Base-by-base conservation (phyloP, 495 filamentous ascomycete genomes). In the Daldinia childiae region DNA sequence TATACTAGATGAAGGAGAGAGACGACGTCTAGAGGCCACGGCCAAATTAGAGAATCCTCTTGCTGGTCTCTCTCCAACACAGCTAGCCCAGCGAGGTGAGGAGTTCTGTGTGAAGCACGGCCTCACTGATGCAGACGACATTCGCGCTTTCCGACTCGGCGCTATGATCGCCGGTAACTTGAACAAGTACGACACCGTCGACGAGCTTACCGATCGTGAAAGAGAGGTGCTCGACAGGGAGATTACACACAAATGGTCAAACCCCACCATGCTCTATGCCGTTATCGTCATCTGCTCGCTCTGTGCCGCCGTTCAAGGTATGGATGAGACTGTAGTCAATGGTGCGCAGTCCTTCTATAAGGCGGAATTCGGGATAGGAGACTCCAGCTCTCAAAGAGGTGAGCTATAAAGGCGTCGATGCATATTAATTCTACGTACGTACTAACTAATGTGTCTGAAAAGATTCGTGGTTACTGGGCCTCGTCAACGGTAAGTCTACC, bases 251-350 rank as follows among this genome's bases (percentile, higher is more conserved):
- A 88, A 88, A 64, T 94, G 92, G 92, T 86, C 85, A 2, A 91
- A 94, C 72, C 91, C 92, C 0, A 82, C 74, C 69, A 82, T 81
- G 79, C 81, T 88, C 4, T 88, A 93, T 76, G 93, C 91, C 74
- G 81, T 91, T 6, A 85, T 93, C 43, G 88, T 90, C 70, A 78
- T 75, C 60, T 82, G 76, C 71, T 80, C 76, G n/a, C 73, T 83
- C 5, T 82, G 81, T 51, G 87, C 87, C 7, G 86, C 84, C 36
- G 85, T 87, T 4, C 88, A 90, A 45, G 63, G 60, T 6, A 87
- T 88, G 90, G 89, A 93, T 69, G 90, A 95, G 76, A 93, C 91
- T 0, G 91, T 92, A 65, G 90, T 92, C 72, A 94, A 93, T 68
- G 92, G 91, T 50, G 92, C 91, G 3, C 90, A 93, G 67, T 81